phyloP scores from a whole-genome alignment of 1,284 basidiomycete genomes.

The Cronartium quercuum region DNA sequence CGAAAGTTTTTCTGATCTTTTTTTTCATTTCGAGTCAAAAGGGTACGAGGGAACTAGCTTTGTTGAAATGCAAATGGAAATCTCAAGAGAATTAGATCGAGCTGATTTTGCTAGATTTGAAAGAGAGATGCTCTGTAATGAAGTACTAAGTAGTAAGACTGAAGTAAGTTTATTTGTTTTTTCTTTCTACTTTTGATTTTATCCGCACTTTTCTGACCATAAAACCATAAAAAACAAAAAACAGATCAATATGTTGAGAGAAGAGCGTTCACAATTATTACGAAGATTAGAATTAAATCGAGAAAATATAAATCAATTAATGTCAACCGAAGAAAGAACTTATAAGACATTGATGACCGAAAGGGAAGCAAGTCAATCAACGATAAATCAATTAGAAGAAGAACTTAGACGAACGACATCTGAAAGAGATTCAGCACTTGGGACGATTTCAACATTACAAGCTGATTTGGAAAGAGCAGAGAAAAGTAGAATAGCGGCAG shows the following conservation, averaged over 20 bases:
- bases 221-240: not conserved
- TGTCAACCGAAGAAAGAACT: slow-evolving; percentile 29
- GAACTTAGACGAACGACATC: slow-evolving; percentile 1
- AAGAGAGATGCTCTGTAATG: slow-evolving; percentile 30
- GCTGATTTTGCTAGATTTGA: slow-evolving; percentile 35
- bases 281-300: slow-evolving; percentile 24
- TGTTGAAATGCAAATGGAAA: slow-evolving; percentile 38
- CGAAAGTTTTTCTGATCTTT: not conserved
- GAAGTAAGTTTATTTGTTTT: slow-evolving; percentile 6
- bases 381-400: slow-evolving; percentile 8
- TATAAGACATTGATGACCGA: slow-evolving; percentile 32
- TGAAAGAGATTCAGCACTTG: slow-evolving; percentile 2
- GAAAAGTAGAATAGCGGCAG: slow-evolving; percentile 21
- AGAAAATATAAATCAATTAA: slow-evolving; percentile 31
- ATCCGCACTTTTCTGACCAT: not conserved
- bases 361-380: slow-evolving; percentile 3
- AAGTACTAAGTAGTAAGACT: slow-evolving; percentile 6
- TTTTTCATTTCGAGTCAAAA: not conserved
- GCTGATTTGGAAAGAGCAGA: slow-evolving; percentile 21
- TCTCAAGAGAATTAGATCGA: slow-evolving; percentile 18
- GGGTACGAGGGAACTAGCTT: slow-evolving; percentile 9
- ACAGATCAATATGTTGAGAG: slow-evolving; percentile 21
- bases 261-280: slow-evolving; percentile 26
- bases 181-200: not conserved
- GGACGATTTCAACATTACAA: not conserved